Percentiles rank a stretch among this genome's conserved stretches.
These are phyloP conservation scores for Teratosphaeria viscida DNA, from an alignment of 2,329 filamentous ascomycete genomes.

Conservation along the genomic window DNA sequence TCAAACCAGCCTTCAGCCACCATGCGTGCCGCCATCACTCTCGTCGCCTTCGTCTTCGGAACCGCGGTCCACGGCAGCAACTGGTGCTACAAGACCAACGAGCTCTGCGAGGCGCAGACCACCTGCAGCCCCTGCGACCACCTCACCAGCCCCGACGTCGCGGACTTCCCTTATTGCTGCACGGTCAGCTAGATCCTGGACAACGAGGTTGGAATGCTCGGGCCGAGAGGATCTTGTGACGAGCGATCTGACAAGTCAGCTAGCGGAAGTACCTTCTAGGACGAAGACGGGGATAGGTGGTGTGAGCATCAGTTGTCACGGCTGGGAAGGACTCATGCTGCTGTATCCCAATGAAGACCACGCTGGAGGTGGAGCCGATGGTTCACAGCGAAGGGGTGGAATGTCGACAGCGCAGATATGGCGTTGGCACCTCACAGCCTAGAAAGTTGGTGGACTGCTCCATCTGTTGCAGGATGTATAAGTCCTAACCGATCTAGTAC, in stretches of 20 bases:
- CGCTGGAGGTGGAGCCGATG: too few relatives aligned
- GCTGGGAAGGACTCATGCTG: too few relatives aligned
- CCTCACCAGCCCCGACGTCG: background rate
- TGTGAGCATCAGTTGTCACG: too few relatives aligned
- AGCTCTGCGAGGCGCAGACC: background rate
- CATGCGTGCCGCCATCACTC: background rate
- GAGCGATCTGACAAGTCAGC: background rate
- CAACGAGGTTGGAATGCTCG: background rate
- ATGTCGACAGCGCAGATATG: too few relatives aligned
- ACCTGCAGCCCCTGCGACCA: background rate
- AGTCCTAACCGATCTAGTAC: too few relatives aligned
- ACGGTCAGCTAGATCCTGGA: background rate
- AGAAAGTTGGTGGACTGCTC: too few relatives aligned
- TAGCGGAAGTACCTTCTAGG: background rate
- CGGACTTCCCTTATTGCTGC: background rate
- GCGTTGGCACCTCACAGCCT: too few relatives aligned
- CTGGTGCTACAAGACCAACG: background rate
- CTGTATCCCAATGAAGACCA: too few relatives aligned
- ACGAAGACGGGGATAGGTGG: too few relatives aligned
- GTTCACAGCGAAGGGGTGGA: too few relatives aligned
- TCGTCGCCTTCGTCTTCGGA: background rate
- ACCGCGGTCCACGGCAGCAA: background rate
- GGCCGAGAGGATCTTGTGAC: background rate
- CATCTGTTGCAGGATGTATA: background rate
- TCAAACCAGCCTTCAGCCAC: background rate